phyloP scores from a whole-genome alignment of 2,329 filamentous ascomycete genomes.

The Metarhizium rileyi region DNA sequence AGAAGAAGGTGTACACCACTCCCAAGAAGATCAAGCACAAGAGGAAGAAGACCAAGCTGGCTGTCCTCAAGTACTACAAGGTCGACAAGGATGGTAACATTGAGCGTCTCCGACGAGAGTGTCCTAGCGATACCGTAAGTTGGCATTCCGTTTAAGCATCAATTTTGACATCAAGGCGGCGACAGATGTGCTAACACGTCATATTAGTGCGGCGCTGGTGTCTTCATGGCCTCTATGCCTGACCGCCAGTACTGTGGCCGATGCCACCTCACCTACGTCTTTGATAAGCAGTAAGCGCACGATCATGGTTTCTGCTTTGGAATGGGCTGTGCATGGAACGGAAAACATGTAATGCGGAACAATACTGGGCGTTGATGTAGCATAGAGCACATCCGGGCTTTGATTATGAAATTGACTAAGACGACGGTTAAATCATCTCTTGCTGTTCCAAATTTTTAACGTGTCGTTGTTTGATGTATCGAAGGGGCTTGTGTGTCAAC shows the following conservation, averaged over 20 bases:
- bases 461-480: conserved; percentile 8
- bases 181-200: neutral
- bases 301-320: conserved; percentile 18
- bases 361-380: conserved; percentile 34
- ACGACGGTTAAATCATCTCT: conserved; percentile 1
- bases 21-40: conserved; percentile 99
- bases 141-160: neutral
- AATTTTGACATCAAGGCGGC: neutral
- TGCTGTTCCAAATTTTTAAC: neutral
- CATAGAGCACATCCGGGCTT: conserved; percentile 31
- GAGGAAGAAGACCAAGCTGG: conserved; percentile 99
- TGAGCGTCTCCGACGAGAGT: conserved; percentile 97
- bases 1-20: conserved; percentile 99
- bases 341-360: conserved; percentile 20
- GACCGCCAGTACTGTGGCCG: conserved; percentile 95
- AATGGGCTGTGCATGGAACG: conserved; percentile 20
- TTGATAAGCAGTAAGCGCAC: conserved; percentile 52
- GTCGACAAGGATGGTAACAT: conserved; percentile 99
- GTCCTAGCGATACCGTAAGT: conserved; percentile 79
- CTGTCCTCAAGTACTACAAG: conserved; percentile 99
- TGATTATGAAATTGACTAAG: conserved; percentile 29
- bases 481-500: neutral
- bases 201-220: conserved; percentile 87
- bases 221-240: conserved; percentile 99
- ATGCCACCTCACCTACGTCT: conserved; percentile 65